Conservation (phyloP, 164 flowering plant genomes). For the Protea cynaroides region DNA sequence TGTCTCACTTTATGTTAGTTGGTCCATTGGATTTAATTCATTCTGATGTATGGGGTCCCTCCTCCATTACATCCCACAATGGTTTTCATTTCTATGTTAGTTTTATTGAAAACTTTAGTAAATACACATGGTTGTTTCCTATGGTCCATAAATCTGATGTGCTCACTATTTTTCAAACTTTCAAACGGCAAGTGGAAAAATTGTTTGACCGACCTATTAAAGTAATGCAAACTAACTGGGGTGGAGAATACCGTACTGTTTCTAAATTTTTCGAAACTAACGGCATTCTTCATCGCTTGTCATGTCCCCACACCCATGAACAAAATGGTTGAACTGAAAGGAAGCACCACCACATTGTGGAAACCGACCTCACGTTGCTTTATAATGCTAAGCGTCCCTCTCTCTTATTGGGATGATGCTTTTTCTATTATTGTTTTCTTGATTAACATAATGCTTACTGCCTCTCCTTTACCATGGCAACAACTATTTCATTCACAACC, state of each 20-base stretch:
- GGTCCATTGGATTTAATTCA: not conserved
- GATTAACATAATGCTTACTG: not conserved
- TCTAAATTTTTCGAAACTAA: too few species aligned
- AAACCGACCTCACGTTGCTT: not conserved
- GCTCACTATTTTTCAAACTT: not conserved
- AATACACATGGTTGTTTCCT: not conserved
- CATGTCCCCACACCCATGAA: not conserved
- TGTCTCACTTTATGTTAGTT: not conserved
- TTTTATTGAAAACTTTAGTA: not conserved
- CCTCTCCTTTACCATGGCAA: too few species aligned
- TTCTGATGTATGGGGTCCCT: not conserved
- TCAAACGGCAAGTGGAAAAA: not conserved
- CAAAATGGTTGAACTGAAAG: conserved; percentile 7
- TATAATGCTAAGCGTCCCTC: not conserved
- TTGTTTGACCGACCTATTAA: not conserved
- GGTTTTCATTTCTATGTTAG: not conserved
- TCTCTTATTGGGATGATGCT: not conserved
- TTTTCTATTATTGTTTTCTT: not conserved
- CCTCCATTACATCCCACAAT: not conserved
- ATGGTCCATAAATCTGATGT: not conserved
- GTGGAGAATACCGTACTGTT: too few species aligned
- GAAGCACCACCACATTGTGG: conserved; percentile 4
- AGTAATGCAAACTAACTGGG: not conserved
- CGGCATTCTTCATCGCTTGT: not conserved
- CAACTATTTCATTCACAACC: too few species aligned